These are phyloP conservation scores for Trichoderma breve DNA, from an alignment of 2,329 filamentous ascomycete species.

Conservation along the genomic window DNA sequence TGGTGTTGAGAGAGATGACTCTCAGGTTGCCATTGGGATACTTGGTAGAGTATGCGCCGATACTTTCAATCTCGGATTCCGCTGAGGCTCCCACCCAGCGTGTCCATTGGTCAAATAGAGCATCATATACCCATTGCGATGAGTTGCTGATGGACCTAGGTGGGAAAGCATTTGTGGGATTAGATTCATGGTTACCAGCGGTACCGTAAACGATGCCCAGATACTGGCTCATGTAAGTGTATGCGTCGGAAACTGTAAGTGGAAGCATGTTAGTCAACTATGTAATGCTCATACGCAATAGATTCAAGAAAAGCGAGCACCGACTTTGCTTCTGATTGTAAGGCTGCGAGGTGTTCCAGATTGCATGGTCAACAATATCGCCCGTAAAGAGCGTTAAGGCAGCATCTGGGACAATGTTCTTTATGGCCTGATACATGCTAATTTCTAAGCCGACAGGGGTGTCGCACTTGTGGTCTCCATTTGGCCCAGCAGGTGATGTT, in stretches of 20 bases:
- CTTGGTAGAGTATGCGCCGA: constrained; percentile 50
- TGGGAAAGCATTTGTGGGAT: constrained; percentile 52
- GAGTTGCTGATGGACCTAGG: constrained; percentile 38
- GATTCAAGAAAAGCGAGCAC: background rate
- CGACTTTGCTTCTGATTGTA: constrained; percentile 34
- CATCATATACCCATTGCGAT: constrained; percentile 53
- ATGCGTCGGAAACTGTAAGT: constrained; percentile 43
- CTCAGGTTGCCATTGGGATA: constrained; percentile 48
- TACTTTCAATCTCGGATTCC: constrained; percentile 34
- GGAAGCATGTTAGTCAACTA: background rate
- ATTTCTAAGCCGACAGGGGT: constrained; percentile 49
- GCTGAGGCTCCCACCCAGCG: constrained; percentile 44
- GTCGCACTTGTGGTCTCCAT: constrained; percentile 55
- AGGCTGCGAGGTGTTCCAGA: constrained; percentile 45
- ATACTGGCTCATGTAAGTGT: constrained; percentile 43
- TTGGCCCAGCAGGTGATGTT: constrained; percentile 48
- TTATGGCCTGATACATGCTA: constrained; percentile 55
- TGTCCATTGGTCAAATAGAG: constrained; percentile 46
- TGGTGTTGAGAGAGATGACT: constrained; percentile 59
- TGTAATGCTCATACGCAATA: background rate
- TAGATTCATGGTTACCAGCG: constrained; percentile 57
- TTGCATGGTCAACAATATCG: constrained; percentile 54
- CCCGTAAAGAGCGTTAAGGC: constrained; percentile 59
- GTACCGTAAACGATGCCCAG: constrained; percentile 50
- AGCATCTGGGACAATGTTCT: constrained; percentile 43